Base-by-base conservation (phyloP, 2,329 filamentous ascomycete species). In the Aspergillus vadensis region DNA sequence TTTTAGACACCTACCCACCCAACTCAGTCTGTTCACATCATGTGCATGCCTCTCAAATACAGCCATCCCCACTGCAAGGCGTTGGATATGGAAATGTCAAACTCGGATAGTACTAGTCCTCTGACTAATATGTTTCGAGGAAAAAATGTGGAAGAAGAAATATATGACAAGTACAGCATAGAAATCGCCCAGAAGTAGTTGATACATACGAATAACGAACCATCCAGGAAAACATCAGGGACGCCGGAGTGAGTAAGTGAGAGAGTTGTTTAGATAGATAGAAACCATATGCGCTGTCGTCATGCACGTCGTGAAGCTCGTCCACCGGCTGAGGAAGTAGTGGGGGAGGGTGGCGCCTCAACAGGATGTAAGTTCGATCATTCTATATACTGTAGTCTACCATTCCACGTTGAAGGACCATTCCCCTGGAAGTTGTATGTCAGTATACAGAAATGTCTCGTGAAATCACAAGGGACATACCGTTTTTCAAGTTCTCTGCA, bases 401-500 rank as follows among this genome's bases (percentile, higher is more conserved):
- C 77, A 72, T 17, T 79, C 72, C 43, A 79, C 71, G 59, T 79
- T 81, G 69, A 81, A 81, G 47, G 72, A 69, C 79, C 79, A 81
- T 68, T 76, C 76, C 25, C 76, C 79, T 81, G 47, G 43, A 39
- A 39, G 14, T 36, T 52, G 47, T 25, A 21, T 44, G 21, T 39
- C 19, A 52, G 30, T 32, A 39, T 21, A 21, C 36, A 47, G 36
- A 25, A 25, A 39, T 8, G 21, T 6, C 53, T 39, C 23, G 47
- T 3, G 49, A 4, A 14, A 9, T 49, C 41, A 55, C 17, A 17
- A 52, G 7, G 32, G 10, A 41, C 19, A 25, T 83, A 95, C 94
- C 90, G 73, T 91, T 88, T 69, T 91, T 92, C 55, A 99, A 81
- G 69, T 96, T 97, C 67, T 97, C 90, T 0, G 95, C 95, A 2